A percentile compares a stretch with the other conserved stretches of the same genome.
Evolutionary conservation across 768 basidiomycete genomes (phyloP).

Genomic region (Tylopilus plumbeoviolaceoides): DNA sequence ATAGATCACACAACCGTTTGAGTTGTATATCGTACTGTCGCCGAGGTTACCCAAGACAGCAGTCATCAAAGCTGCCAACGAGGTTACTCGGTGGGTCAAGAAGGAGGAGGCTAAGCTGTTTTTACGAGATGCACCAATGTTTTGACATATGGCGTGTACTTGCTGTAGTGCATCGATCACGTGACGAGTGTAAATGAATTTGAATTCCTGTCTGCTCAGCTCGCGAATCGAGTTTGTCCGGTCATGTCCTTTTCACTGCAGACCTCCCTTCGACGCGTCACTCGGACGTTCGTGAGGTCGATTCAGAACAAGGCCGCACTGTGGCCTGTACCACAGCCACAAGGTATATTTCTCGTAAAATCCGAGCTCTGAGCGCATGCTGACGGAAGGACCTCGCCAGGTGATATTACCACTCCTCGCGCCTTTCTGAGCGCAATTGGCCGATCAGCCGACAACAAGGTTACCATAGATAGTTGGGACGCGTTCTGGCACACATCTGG

Average conservation of each 20-base stretch:
- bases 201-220: not conserved
- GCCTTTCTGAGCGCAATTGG: constrained; percentile 76
- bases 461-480: constrained; percentile 64
- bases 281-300: constrained; percentile 22
- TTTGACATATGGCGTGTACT: constrained; percentile 36
- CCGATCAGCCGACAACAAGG: constrained; percentile 59
- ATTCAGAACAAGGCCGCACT: constrained; percentile 30
- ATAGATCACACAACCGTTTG: constrained; percentile 91
- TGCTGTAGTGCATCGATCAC: constrained; percentile 2
- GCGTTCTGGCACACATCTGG: constrained; percentile 65
- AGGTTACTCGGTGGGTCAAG: constrained; percentile 87
- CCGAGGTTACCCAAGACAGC: constrained; percentile 85
- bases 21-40: constrained; percentile 81
- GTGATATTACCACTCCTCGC: constrained; percentile 48
- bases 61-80: constrained; percentile 83
- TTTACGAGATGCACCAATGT: constrained; percentile 85
- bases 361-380: not conserved
- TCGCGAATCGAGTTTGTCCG: not conserved
- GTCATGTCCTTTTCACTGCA: constrained; percentile 24
- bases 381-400: constrained; percentile 30
- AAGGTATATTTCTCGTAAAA: constrained; percentile 12
- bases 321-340: constrained; percentile 21
- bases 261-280: constrained; percentile 16
- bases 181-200: constrained; percentile 8
- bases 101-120: constrained; percentile 82